phyloP scores from a whole-genome alignment of 176 grass and related monocot species.

The Eragrostis nindensis region DNA sequence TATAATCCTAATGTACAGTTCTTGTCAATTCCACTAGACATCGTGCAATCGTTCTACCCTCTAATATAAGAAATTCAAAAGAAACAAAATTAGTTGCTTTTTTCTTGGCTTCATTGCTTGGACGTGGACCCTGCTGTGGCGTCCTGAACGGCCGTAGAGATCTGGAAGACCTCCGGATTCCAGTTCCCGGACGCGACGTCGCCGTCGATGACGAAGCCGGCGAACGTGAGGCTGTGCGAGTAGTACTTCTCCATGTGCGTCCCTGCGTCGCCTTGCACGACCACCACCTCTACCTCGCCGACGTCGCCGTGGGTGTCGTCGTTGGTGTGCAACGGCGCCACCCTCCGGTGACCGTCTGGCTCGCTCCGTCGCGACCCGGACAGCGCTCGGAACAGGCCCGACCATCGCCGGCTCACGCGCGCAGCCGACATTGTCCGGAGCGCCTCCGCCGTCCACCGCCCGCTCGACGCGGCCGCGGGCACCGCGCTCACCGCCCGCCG shows the following conservation, averaged over 20 bases:
- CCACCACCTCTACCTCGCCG: constrained; percentile 25
- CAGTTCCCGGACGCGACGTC: constrained; percentile 72
- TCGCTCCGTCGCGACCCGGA: constrained; percentile 32
- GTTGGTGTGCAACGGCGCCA: constrained; percentile 13
- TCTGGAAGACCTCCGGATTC: constrained; percentile 73
- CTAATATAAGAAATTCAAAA: background rate
- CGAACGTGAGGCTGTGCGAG: constrained; percentile 62
- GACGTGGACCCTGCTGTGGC: background rate
- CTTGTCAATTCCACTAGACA: background rate
- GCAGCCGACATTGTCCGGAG: constrained; percentile 64
- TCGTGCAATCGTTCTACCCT: background rate
- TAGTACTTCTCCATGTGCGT: constrained; percentile 46
- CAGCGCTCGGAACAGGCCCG: constrained; percentile 40
- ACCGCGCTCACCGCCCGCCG: constrained; percentile 60
- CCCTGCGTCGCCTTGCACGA: constrained; percentile 14
- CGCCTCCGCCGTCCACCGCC: constrained; percentile 32
- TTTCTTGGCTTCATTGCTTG: constrained; percentile 1
- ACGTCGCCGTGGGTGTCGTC: background rate
- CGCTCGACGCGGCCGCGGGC: constrained; percentile 37
- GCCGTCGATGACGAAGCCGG: constrained; percentile 68
- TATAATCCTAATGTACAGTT: constrained; percentile 43
- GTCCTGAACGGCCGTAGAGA: constrained; percentile 39
- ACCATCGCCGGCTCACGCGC: constrained; percentile 43
- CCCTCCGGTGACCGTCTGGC: constrained; percentile 33
- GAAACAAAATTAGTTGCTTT: background rate